These are phyloP conservation scores for Hexamita inflata DNA, from an alignment of 208 protist species.

Conservation along the genomic window DNA sequence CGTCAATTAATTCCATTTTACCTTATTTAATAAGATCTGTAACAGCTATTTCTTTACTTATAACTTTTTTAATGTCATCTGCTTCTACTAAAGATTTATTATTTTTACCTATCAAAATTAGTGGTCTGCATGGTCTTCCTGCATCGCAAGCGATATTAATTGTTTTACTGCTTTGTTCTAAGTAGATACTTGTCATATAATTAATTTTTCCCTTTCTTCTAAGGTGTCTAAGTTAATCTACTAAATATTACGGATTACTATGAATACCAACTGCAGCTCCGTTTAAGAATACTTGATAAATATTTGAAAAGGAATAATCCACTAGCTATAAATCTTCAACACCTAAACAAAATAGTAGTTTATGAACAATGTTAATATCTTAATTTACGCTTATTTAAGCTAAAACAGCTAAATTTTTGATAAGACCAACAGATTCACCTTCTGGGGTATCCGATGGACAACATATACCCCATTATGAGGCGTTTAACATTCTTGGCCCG, in stretches of 20 bases:
- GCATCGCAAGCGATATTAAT: no score
- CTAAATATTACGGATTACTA: no score
- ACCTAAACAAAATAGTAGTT: slow-evolving; percentile 32
- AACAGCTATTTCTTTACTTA: slow-evolving; percentile 46
- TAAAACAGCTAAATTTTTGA: slow-evolving; percentile 96
- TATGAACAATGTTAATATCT: slow-evolving; percentile 59
- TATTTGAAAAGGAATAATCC: not conserved
- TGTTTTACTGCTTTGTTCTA: no score
- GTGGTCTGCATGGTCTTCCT: no score
- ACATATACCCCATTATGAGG: slow-evolving; percentile 98
- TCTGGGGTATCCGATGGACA: slow-evolving; percentile 97
- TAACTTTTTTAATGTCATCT: no score
- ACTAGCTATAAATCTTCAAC: not conserved
- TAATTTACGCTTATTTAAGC: slow-evolving; percentile 92
- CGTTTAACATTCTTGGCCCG: slow-evolving; percentile 74
- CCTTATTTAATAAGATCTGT: slow-evolving; percentile 67
- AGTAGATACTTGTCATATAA: no score
- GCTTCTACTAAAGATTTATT: no score
- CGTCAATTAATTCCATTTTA: slow-evolving; percentile 93
- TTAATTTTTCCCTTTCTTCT: no score
- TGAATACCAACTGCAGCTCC: not conserved
- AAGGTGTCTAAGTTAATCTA: no score
- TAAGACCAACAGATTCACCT: slow-evolving; percentile 89
- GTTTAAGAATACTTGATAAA: slow-evolving; percentile 15
- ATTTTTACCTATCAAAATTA: no score